Base-by-base conservation (phyloP, 768 basidiomycete genomes). In the Amanita phalloides region DNA sequence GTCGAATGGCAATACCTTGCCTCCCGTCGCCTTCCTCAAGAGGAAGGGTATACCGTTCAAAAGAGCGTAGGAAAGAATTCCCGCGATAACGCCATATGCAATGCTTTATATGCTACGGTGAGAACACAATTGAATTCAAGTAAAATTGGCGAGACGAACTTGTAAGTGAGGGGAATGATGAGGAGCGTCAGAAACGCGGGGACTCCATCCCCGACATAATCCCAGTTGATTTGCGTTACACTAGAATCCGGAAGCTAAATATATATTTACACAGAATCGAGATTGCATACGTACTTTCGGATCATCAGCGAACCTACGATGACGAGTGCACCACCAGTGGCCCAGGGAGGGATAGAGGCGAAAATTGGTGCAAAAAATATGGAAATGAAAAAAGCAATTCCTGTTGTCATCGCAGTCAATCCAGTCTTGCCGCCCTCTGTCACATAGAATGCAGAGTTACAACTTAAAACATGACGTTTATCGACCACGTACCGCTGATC, bases 291-390 rank as follows among this genome's bases (percentile, higher is more conserved):
- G 17, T 55, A 81, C 80, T 89, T 90, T 62, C 85, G 77, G 64
- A 89, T 86, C 90, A 92, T 92, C 59, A 90, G 71, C 14, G 84
- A 85, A n/a, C 90, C 90, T 8, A 89, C 89, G 51, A 93, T 84
- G 41, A 88, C 78, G 32, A 93, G 71, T 0, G 89, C 88, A 51
- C 90, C 84, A 11, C 90, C 90, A 1, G 90, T 93, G 4, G 90
- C 89, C 87, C 88, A 92, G 0, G 82, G 59, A 0, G 90, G 90
- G 48, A 93, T 89, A 10, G 85, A 88, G 9, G 88, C 87, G 56
- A 93, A 90, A 58, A 93, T 83, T 4, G 90, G 90, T 14, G 90
- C 78, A 60, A 93, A 93, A 74, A 93, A 93, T 50, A 93, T 72
- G 2, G 79, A 86, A 43, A 93, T 66, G 62, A 91, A 85, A 75